Conservation (phyloP, 2,329 filamentous ascomycete genomes). For the Xylariaceae sp. region DNA sequence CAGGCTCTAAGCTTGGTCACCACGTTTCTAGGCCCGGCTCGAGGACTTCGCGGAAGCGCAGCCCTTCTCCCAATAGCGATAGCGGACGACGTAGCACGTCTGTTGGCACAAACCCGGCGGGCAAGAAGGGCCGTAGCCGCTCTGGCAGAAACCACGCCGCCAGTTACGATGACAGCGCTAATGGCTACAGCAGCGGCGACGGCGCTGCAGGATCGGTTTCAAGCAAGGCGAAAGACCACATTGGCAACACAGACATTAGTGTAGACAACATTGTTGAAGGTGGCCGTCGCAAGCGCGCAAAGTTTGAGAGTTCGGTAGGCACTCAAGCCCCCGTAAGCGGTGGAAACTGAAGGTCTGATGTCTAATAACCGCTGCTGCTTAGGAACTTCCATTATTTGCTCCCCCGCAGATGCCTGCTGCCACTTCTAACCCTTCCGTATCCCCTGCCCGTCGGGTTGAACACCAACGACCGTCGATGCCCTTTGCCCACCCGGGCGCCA, state of each 20-base stretch:
- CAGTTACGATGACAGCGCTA: conserved; percentile 63
- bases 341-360: conserved; percentile 23
- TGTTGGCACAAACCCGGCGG: conserved; percentile 46
- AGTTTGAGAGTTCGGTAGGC: conserved; percentile 95
- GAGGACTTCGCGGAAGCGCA: conserved; percentile 68
- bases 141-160: conserved; percentile 62
- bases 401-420: conserved; percentile 89
- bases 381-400: conserved; percentile 95
- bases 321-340: conserved; percentile 6
- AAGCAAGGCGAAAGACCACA: conserved; percentile 74
- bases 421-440: conserved; percentile 96
- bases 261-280: conserved; percentile 98
- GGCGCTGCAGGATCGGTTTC: conserved; percentile 71
- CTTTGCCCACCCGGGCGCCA: conserved; percentile 69
- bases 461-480: conserved; percentile 67
- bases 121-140: conserved; percentile 64
- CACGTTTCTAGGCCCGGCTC: conserved; percentile 64
- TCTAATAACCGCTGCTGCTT: conserved; percentile 23
- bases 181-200: conserved; percentile 83
- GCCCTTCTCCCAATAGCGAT: conserved; percentile 64
- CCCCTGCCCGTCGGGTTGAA: conserved; percentile 77
- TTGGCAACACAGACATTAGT: conserved; percentile 94
- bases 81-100: conserved; percentile 74
- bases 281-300: conserved; percentile 88
- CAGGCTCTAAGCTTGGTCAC: conserved; percentile 48